Evolutionary conservation across 2,329 filamentous ascomycete genomes (phyloP), one percentile per base, ranked within the genome.

Genomic region (Amesomyces nigricolor): DNA sequence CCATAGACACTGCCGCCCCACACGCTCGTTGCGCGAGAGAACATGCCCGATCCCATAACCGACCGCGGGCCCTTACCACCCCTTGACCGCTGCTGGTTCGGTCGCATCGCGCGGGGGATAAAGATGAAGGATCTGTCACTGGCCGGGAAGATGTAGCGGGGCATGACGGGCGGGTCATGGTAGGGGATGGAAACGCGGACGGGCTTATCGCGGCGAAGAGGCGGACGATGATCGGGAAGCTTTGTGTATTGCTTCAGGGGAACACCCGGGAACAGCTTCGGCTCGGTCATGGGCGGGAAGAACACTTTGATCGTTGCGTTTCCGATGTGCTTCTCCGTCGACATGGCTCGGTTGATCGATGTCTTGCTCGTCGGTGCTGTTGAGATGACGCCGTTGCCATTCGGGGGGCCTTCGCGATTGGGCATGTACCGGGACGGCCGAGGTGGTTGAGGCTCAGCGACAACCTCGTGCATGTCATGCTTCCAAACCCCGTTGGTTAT

Each of bases 81-180:
- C 53, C 88, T 80, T 51, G 86, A 82, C 30, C 85, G 82, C 74
- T 95, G 89, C 69, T 95, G 91, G 68, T 96, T 96, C 13, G 94
- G 94, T 63, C 94, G 84, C 75, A 96, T 81, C 10, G 92, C 92
- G 62, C 94, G 82, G 11, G 94, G 94, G 58, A 99, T 99, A 73
- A 99, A 99, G 65, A 96, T 95, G 71, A 99, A 99, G 0, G 94
- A 97, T 61, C 94, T 80, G 65, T 96, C 91, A 46, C 82, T 78
- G 2, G 91, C 88, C 5, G 94, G 94, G 72, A 94, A 96, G 58
- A 96, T 91, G 71, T 96, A 96, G 60, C 88, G 84, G 37, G 90
- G 88, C 64, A 65, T 65, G 13, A 63, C 14, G 3, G 63, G 62
- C 7, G 56, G 47, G 11, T 83, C 77, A 60, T 88, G 81, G 29